A percentile compares a stretch with the other conserved stretches of the same genome.
Evolutionary conservation across 495 filamentous ascomycete species (phyloP).

Genomic region (Aspergillus nidulans): DNA sequence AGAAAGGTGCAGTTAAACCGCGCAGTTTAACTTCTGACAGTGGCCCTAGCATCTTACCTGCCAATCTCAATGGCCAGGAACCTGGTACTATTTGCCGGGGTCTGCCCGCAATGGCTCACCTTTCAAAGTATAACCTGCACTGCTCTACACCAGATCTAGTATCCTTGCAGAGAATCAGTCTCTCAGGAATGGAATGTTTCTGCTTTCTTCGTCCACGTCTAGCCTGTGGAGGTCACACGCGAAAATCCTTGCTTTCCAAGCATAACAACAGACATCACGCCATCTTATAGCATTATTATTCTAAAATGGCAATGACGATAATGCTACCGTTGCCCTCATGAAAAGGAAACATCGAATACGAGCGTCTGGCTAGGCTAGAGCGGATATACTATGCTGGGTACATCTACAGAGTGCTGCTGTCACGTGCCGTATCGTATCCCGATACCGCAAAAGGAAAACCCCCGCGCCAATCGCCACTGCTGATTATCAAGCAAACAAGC

Average conservation of each 20-base stretch:
- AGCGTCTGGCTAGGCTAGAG: too few species aligned
- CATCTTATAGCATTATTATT: background rate
- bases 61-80: background rate
- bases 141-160: background rate
- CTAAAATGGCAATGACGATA: background rate
- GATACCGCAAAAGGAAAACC: conserved; percentile 21
- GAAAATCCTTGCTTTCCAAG: background rate
- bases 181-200: background rate
- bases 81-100: background rate
- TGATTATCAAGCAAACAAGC: conserved; percentile 37
- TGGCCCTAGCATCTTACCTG: background rate
- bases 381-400: too few species aligned
- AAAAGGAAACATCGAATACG: too few species aligned
- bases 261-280: background rate
- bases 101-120: background rate
- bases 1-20: background rate
- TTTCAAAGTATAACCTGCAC: too few species aligned
- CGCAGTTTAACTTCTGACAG: too few species aligned
- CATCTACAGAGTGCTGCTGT: too few species aligned
- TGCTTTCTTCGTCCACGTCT: background rate
- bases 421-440: conserved; percentile 11
- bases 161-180: background rate
- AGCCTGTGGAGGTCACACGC: background rate
- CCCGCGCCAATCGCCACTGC: conserved; percentile 31
- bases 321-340: too few species aligned